These are phyloP conservation scores for Triticum urartu DNA, from an alignment of 176 grass and related monocot species.

Conservation along the genomic window DNA sequence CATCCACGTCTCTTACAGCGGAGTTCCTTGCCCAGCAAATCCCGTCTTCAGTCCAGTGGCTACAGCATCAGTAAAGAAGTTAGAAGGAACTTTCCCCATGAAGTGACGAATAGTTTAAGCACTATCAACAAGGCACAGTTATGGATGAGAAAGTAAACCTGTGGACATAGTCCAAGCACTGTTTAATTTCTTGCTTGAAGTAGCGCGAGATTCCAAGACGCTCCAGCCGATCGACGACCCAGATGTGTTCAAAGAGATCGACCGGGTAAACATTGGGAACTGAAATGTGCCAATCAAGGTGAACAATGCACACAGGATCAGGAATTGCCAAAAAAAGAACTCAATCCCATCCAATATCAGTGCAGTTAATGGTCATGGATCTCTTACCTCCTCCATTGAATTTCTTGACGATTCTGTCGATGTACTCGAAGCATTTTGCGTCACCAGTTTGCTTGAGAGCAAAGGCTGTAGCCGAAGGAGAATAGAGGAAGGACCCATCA, in stretches of 20 bases:
- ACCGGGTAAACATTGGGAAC: conserved; percentile 83
- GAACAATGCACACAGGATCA: background rate
- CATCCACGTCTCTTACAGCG: conserved; percentile 72
- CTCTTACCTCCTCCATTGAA: conserved; percentile 72
- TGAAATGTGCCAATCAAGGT: conserved; percentile 19
- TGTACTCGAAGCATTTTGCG: conserved; percentile 65
- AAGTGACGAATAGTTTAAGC: conserved; percentile 42
- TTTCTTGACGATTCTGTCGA: conserved; percentile 47
- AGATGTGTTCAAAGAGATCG: conserved; percentile 78
- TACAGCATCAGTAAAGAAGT: conserved; percentile 11
- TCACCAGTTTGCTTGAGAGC: conserved; percentile 69
- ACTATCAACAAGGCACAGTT: background rate
- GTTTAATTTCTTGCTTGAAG: conserved; percentile 69
- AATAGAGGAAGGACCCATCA: conserved; percentile 78
- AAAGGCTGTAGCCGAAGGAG: conserved; percentile 77
- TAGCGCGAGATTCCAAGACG: conserved; percentile 68
- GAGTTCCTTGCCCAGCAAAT: conserved; percentile 93
- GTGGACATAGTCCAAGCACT: conserved; percentile 65
- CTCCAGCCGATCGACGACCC: conserved; percentile 67
- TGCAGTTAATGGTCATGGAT: background rate
- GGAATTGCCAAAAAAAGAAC: background rate
- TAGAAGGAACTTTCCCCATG: background rate
- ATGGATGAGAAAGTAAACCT: conserved; percentile 58
- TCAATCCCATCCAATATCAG: background rate
- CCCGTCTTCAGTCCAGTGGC: conserved; percentile 79